Evolutionary conservation across 345 rosid genomes (phyloP), one percentile per base, ranked within the genome.

Genomic region (Lepidium didymum): DNA sequence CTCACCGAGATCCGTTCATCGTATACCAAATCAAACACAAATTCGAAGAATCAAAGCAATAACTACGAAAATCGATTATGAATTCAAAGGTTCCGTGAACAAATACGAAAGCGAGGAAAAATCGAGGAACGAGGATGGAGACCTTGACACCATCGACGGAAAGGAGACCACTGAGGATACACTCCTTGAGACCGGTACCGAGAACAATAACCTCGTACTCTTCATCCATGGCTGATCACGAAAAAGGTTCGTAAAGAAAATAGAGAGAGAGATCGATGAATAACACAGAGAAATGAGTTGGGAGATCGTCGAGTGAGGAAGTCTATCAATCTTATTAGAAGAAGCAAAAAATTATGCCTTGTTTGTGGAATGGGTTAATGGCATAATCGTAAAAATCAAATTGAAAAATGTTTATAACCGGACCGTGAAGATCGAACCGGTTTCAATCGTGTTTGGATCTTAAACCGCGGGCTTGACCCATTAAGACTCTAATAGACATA

Each of bases 131-230:
- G 19, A 23, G 27, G 73, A 27, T 12, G 2, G 38, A 42, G 79
- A 88, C 96, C 86, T 91, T 94, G 86, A 89, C 92, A 31, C 98
- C 98, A 79, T 88, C 84, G 29, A 90, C 97, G 43, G 94, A 94
- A 58, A 94, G 92, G 56, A 94, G 91, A 18, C 98, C 98, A 5
- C 97, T 90, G 75, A 88, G 97, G 62, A 93, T 93, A 80, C 98
- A 93, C 78, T 93, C 92, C 69, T 93, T 93, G 73, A 90, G 97
- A 64, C 96, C 96, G 4, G 92, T 93, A 10, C 96, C 98, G 12
- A 90, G 90, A 62, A 93, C 96, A 29, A 90, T 86, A 2, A 93
- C 98, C 63, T 87, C 97, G 56, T 93, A 93, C 78, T 88, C 86
- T 88, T 90, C 97, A 84, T 90, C 97, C 97, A 90, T 82, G 74